Conservation (phyloP, 768 basidiomycete genomes). For the Tylopilus sp. region DNA sequence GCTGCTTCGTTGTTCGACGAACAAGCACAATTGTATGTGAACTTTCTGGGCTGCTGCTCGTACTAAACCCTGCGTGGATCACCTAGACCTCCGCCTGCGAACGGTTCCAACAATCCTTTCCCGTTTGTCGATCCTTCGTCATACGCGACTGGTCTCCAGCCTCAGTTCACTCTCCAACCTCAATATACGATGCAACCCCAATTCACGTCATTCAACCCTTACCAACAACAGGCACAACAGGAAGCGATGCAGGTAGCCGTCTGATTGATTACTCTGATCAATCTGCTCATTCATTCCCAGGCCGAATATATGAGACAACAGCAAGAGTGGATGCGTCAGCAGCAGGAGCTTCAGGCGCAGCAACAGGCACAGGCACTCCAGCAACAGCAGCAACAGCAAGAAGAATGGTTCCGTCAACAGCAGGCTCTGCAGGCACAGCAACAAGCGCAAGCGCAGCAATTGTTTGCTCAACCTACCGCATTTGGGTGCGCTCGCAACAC, state of each 20-base stretch:
- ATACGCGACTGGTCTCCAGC: constrained; percentile 55
- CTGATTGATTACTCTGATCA: not conserved
- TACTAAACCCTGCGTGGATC: constrained; percentile 1
- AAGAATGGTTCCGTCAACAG: constrained; percentile 62
- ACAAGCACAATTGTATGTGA: constrained; percentile 67
- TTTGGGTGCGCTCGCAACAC: constrained; percentile 53
- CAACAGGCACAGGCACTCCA: constrained; percentile 46
- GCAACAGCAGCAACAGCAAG: constrained; percentile 35
- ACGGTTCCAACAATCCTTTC: constrained; percentile 51
- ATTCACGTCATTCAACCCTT: constrained; percentile 91
- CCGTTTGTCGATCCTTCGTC: constrained; percentile 59
- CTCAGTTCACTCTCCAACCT: constrained; percentile 77
- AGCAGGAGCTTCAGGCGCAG: constrained; percentile 46
- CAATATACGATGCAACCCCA: constrained; percentile 77
- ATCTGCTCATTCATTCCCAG: constrained; percentile 25
- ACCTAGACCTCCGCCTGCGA: constrained; percentile 31
- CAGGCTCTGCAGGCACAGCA: constrained; percentile 48
- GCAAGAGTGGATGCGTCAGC: constrained; percentile 72
- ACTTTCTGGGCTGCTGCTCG: constrained; percentile 3
- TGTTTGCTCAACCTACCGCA: constrained; percentile 66
- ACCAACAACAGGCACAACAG: constrained; percentile 89
- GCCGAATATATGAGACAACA: constrained; percentile 47
- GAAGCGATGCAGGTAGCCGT: constrained; percentile 65
- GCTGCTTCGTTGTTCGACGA: constrained; percentile 83
- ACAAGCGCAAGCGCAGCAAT: constrained; percentile 40